Evolutionary conservation across 352 stramenopile genomes (phyloP), one percentile per base, ranked within the genome.

Genomic region (Thalassiosira livingstoniorum): DNA sequence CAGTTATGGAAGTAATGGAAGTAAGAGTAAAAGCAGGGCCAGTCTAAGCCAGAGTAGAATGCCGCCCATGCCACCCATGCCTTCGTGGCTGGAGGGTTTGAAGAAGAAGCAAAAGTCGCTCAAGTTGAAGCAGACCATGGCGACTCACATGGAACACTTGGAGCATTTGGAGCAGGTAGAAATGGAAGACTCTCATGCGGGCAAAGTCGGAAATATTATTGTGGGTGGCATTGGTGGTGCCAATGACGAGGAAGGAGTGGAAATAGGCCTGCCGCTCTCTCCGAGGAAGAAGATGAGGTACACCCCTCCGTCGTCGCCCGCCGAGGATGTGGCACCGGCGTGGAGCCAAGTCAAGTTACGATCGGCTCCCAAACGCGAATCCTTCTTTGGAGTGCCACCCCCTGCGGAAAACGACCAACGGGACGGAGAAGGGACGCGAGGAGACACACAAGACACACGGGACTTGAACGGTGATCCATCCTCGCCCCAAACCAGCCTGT

Each of bases 61-160:
- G n/a, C n/a, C n/a, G n/a, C n/a, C n/a, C n/a, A n/a, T n/a, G n/a
- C n/a, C n/a, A n/a, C n/a, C n/a, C n/a, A n/a, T n/a, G n/a, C 51
- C 67, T 21, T 64, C 67, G 1, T 84, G 80, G 75, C 73, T 84
- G 37, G 80, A 83, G 18, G 43, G 55, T 23, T 62, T 83, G 35
- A 87, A 80, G 32, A 83, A 78, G 62, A 87, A 78, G n/a, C 68
- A 87, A 61, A 83, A 81, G 58, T 73, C 27, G 25, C 43, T 75
- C 11, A 37, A 31, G 43, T 57, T 43, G 29, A 80, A 74, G 62
- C 62, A 83, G 32, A 74, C 53, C 42, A 5, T 37, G 3, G 43
- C 35, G 4, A 31, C 1, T 15, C 5, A 53, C 35, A 23, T 51
- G n/a, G 47, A 18, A 25, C n/a, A 61, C 5, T 15, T 25, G 7